Evolutionary conservation across 441 rosid genomes (phyloP).

Genomic region (Erodium chrysanthum): DNA sequence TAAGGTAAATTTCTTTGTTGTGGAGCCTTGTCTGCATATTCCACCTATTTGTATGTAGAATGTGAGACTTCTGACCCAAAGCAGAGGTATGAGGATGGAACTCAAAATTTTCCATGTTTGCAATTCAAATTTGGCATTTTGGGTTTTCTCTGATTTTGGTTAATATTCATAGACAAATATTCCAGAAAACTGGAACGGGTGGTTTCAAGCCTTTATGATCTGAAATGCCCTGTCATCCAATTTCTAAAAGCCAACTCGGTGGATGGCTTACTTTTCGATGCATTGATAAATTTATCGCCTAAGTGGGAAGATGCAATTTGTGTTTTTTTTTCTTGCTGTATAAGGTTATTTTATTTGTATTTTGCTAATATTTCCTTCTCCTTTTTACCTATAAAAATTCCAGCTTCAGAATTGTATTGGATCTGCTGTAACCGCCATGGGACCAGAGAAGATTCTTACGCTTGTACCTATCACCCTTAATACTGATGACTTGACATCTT

Average conservation of each 20-base stretch:
- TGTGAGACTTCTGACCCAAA: background rate
- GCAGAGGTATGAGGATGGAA: background rate
- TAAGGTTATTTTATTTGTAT: too few relatives aligned
- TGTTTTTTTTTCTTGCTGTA: too few relatives aligned
- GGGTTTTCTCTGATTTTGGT: background rate
- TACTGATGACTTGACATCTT: constrained; percentile 41
- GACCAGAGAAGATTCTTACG: constrained; percentile 59
- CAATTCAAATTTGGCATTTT: background rate
- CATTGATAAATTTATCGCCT: background rate
- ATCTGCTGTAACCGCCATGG: constrained; percentile 71
- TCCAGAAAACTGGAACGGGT: background rate
- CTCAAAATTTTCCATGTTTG: background rate
- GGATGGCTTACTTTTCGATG: background rate
- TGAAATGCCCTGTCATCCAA: background rate
- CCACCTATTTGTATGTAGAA: background rate
- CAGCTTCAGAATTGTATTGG: constrained; percentile 79
- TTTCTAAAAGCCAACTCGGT: background rate
- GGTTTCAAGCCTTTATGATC: background rate
- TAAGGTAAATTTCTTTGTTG: background rate
- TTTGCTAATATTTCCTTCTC: constrained; percentile 19
- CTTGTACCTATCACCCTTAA: constrained; percentile 61
- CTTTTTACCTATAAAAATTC: constrained; percentile 14
- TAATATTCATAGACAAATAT: background rate
- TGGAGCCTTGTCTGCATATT: background rate
- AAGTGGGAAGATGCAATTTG: too few relatives aligned